Evolutionary conservation across 1,284 basidiomycete species (phyloP).

Genomic region (Trametes pubescens): DNA sequence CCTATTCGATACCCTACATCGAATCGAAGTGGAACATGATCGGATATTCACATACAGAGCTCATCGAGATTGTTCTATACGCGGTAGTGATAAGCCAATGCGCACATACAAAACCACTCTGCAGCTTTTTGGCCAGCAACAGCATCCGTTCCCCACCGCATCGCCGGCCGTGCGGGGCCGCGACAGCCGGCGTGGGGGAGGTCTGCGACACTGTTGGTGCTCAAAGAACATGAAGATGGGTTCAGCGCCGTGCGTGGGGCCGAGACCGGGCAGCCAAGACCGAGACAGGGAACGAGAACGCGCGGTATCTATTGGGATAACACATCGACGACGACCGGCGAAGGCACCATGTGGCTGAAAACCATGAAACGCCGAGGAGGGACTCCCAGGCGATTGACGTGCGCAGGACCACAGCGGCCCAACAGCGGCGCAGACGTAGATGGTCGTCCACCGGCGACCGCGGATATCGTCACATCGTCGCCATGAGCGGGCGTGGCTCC

Average conservation of each 20-base stretch:
- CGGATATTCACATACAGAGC: background rate
- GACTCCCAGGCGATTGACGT: background rate
- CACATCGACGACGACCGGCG: constrained; percentile 7
- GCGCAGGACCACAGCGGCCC: constrained; percentile 1
- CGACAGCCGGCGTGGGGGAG: constrained; percentile 11
- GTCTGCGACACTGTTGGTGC: constrained; percentile 31
- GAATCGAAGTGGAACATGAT: background rate
- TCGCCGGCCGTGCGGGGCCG: background rate
- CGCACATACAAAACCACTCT: constrained; percentile 28
- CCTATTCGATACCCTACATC: background rate
- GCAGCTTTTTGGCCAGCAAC: constrained; percentile 36
- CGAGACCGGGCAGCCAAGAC: constrained; percentile 8
- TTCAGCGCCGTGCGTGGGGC: constrained; percentile 30
- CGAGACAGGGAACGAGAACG: constrained; percentile 15
- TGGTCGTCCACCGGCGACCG: background rate
- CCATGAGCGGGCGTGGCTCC: constrained; percentile 33
- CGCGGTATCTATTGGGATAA: constrained; percentile 15
- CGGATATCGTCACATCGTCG: constrained; percentile 24
- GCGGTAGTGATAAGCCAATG: background rate
- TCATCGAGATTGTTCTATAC: background rate
- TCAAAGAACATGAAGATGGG: constrained; percentile 34
- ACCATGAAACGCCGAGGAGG: background rate
- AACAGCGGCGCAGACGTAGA: background rate
- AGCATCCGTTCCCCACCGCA: constrained; percentile 23
- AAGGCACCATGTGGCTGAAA: background rate